These are phyloP conservation scores for Endocarpon pusillum DNA, from an alignment of 495 filamentous ascomycete genomes.

Conservation along the genomic window DNA sequence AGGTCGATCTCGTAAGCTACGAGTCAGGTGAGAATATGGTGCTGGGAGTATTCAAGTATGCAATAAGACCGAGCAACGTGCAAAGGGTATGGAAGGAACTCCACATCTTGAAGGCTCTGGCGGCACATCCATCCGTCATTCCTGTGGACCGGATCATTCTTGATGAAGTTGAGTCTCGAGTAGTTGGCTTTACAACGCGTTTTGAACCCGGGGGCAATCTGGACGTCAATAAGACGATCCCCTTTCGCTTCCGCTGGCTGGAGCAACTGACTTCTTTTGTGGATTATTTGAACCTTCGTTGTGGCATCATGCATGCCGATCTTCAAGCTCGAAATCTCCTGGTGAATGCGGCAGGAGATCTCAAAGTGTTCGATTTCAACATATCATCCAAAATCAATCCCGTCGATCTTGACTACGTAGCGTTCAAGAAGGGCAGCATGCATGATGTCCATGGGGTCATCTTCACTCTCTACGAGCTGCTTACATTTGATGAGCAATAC, in stretches of 20 bases:
- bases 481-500: conserved; percentile 18
- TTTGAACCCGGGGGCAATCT: conserved; percentile 20
- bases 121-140: conserved; percentile 18
- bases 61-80: too few species aligned
- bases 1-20: too few species aligned
- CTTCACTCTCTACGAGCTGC: conserved; percentile 24
- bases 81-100: conserved; percentile 20
- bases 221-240: conserved; percentile 9
- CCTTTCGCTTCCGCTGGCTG: conserved; percentile 22
- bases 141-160: conserved; percentile 21
- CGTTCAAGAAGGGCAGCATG: conserved; percentile 7
- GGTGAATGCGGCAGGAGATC: conserved; percentile 16
- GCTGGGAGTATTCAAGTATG: too few species aligned
- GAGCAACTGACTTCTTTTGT: conserved; percentile 19
- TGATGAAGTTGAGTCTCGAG: conserved; percentile 16
- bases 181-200: conserved; percentile 24
- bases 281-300: conserved; percentile 23
- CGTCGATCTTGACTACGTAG: too few species aligned
- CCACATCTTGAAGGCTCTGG: conserved; percentile 17
- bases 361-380: conserved; percentile 28
- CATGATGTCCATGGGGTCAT: conserved; percentile 21
- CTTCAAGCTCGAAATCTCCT: conserved; percentile 23
- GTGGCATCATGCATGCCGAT: conserved; percentile 24
- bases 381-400: too few species aligned
- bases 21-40: too few species aligned